phyloP scores from a whole-genome alignment of 352 stramenopile genomes.

The Phytophthora sansomeana region DNA sequence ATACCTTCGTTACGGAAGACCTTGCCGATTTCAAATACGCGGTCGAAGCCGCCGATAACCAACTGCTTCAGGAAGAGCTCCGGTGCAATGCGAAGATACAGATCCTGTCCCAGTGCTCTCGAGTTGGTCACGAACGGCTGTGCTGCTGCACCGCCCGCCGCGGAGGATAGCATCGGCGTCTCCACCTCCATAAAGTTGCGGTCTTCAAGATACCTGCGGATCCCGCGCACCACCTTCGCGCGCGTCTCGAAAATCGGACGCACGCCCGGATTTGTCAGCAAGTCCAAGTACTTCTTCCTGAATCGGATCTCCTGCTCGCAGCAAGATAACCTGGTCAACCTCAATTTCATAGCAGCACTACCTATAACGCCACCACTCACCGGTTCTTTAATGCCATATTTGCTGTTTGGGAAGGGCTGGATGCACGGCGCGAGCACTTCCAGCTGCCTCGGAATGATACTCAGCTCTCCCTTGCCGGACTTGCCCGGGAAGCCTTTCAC shows the following conservation, averaged over 20 bases:
- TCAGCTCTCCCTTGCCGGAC: constrained; percentile 86
- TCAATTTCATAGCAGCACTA: not conserved
- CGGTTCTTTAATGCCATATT: constrained; percentile 95
- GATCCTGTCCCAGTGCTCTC: constrained; percentile 96
- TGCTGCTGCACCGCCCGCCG: constrained; percentile 96
- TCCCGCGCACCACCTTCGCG: constrained; percentile 77
- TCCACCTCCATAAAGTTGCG: constrained; percentile 91
- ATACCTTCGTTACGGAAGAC: constrained; percentile 99
- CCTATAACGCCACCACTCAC: constrained; percentile 34
- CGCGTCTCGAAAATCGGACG: constrained; percentile 94
- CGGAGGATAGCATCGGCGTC: constrained; percentile 99
- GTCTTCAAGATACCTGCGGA: constrained; percentile 78
- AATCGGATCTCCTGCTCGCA: constrained; percentile 97
- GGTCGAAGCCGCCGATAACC: constrained; percentile 96
- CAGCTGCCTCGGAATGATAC: constrained; percentile 87
- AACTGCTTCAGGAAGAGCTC: constrained; percentile 99
- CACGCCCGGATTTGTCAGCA: constrained; percentile 96
- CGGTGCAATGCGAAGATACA: constrained; percentile 97
- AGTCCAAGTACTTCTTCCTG: constrained; percentile 98
- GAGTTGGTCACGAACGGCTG: constrained; percentile 99
- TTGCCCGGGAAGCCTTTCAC: constrained; percentile 83
- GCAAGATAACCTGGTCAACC: constrained; percentile 45
- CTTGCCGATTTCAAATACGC: constrained; percentile 98
- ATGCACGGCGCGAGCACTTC: constrained; percentile 96
- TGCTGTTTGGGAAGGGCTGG: constrained; percentile 86